Base-by-base conservation (phyloP, 139 green algal genomes). In the Nannochloris sp. region DNA sequence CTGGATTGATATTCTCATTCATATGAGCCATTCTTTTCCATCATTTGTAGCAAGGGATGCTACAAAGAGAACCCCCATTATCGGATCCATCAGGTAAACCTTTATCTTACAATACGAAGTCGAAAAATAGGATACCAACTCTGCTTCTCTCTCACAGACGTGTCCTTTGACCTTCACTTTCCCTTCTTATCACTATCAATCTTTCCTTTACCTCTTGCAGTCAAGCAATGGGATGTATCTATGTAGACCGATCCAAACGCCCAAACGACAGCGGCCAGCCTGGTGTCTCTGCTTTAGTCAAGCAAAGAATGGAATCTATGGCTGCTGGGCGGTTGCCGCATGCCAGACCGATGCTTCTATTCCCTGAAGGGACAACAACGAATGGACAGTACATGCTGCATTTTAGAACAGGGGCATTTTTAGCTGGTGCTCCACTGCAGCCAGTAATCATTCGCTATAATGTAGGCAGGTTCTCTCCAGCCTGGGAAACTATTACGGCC, bases 381-480 rank as follows among this genome's bases (percentile, higher is more conserved):
- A 97, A 97, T 66, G 90, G 92, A 8, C 23, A 65, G 2, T 92
- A 82, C 68, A 57, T 97, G 53, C 80, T 97, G 64, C 85, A 85
- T 6, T 97, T 97, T 79, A 89, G 85, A 58, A 91, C 86, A 4
- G 91, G 91, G 2, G 90, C 87, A 6, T 97, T 97, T 64, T 51
- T 97, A 23, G 91, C 89, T 2, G 86, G 87, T 7, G 64, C 80
- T 46, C 87, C 91, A 3, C 77, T 97, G n/a, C 84, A 90, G 72
- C 85, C 86, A 23, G 72, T 89, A 19, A 68, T 95, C n/a, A 63
- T 96, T 8, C 74, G 75, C 31, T 96, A 95, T 59, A 57, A 62
- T 1, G 68, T 60, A 70, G 64, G 69, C 27, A 37, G 73, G 2
- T 51, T 95, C 13, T 91, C 81, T 1, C 85, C 85, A 5, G 65